These are phyloP conservation scores for Penicillium paneum DNA, from an alignment of 2,329 filamentous ascomycete species.

Conservation along the genomic window DNA sequence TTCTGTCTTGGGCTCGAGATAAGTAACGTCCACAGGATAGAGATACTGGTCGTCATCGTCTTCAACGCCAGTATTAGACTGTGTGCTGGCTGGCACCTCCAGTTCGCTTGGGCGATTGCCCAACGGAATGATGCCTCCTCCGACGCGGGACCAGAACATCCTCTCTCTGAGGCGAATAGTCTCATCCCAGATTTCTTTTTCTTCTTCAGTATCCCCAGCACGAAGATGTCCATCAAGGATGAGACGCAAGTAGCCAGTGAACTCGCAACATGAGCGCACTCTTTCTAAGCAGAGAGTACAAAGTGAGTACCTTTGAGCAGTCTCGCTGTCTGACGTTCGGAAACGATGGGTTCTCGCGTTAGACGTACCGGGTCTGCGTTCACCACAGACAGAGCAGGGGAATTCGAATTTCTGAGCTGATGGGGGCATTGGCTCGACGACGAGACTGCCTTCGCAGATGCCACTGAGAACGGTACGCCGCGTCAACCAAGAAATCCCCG, in stretches of 20 bases:
- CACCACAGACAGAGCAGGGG: conserved; percentile 85
- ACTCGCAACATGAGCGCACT: conserved; percentile 85
- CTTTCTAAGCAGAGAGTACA: conserved; percentile 84
- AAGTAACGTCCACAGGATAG: conserved; percentile 8
- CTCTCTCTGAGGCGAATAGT: conserved; percentile 83
- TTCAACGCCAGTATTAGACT: conserved; percentile 1
- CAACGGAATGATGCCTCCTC: conserved; percentile 80
- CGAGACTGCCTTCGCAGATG: conserved; percentile 77
- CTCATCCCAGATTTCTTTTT: conserved; percentile 91
- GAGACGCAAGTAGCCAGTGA: conserved; percentile 85
- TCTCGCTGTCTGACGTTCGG: conserved; percentile 80
- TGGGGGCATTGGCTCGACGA: conserved; percentile 81
- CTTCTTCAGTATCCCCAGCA: conserved; percentile 75
- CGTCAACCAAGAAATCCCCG: conserved; percentile 89
- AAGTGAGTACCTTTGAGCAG: conserved; percentile 81
- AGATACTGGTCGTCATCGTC: conserved; percentile 1
- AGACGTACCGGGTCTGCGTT: conserved; percentile 66
- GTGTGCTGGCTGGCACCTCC: conserved; percentile 16
- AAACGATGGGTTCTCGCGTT: conserved; percentile 84
- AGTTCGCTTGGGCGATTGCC: conserved; percentile 33
- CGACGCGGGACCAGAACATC: conserved; percentile 95
- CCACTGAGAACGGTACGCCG: conserved; percentile 78
- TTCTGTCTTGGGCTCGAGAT: conserved; percentile 5
- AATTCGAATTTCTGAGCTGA: conserved; percentile 51
- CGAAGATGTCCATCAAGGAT: conserved; percentile 91